These are phyloP conservation scores for Carallia pectinifolia DNA, from an alignment of 345 rosid species.

Conservation along the genomic window DNA sequence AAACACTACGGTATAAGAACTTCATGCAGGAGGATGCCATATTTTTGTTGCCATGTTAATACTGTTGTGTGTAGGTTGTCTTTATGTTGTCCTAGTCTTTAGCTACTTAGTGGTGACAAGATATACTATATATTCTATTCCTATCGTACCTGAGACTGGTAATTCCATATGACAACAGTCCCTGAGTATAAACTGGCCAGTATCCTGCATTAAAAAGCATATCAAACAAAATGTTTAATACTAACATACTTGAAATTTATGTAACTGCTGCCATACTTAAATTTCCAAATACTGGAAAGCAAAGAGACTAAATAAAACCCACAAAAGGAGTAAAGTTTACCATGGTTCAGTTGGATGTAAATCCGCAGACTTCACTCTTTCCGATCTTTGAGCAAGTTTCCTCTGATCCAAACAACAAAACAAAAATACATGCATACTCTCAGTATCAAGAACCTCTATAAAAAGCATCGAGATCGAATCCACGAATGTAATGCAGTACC, in stretches of 20 bases:
- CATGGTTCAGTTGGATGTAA: conserved; percentile 60
- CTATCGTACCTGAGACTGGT: conserved; percentile 79
- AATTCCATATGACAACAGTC: conserved; percentile 53
- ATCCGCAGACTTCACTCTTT: conserved; percentile 56
- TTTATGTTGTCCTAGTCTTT: too few relatives aligned
- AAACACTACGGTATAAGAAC: too few relatives aligned
- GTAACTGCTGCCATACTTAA: too few relatives aligned
- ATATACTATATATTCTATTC: neutral
- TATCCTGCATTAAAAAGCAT: conserved; percentile 39
- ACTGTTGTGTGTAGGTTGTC: too few relatives aligned
- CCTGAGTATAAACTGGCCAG: conserved; percentile 51
- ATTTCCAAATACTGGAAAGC: neutral
- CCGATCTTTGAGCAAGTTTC: conserved; percentile 54
- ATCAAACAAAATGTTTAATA: conserved; percentile 4
- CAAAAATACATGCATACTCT: neutral
- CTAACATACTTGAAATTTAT: neutral
- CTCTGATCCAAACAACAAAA: conserved; percentile 30
- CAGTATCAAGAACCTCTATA: neutral
- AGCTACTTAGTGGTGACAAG: too few relatives aligned
- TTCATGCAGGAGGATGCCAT: too few relatives aligned
- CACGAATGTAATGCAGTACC: conserved; percentile 19
- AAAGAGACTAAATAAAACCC: neutral
- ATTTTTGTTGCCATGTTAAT: too few relatives aligned
- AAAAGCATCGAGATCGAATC: neutral
- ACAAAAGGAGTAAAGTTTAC: conserved; percentile 18